phyloP scores from a whole-genome alignment of 345 rosid species.

The Acer negundo region DNA sequence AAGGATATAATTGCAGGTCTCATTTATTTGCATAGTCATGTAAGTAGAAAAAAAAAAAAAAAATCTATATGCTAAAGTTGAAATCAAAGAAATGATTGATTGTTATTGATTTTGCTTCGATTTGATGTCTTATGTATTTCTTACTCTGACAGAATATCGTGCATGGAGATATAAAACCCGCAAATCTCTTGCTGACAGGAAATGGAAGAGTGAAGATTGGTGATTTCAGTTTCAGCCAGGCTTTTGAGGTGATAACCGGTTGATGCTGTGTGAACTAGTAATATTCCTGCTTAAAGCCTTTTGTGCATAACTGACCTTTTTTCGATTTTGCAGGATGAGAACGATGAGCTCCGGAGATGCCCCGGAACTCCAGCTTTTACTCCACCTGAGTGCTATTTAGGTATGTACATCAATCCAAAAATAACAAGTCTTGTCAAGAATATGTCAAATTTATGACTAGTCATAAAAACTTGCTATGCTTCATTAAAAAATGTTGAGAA shows the following conservation, averaged over 20 bases:
- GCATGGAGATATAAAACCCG: conserved; percentile 19
- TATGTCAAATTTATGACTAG: background rate
- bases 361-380: conserved; percentile 9
- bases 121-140: background rate
- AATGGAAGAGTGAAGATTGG: conserved; percentile 22
- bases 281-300: background rate
- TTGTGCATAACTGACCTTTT: background rate
- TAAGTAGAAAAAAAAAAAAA: background rate
- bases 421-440: too few relatives aligned
- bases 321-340: background rate
- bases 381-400: conserved; percentile 15
- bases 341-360: conserved; percentile 6
- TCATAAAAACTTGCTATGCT: background rate
- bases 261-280: background rate
- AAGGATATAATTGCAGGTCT: conserved; percentile 10
- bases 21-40: conserved; percentile 12
- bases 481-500: background rate
- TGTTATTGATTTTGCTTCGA: background rate
- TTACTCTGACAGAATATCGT: background rate
- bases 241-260: conserved; percentile 17
- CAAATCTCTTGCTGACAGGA: conserved; percentile 18
- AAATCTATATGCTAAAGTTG: background rate
- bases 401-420: background rate
- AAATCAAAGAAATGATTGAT: background rate
- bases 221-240: conserved; percentile 22